Evolutionary conservation across 2,329 filamentous ascomycete genomes (phyloP).

Genomic region (Fusarium coffeatum): DNA sequence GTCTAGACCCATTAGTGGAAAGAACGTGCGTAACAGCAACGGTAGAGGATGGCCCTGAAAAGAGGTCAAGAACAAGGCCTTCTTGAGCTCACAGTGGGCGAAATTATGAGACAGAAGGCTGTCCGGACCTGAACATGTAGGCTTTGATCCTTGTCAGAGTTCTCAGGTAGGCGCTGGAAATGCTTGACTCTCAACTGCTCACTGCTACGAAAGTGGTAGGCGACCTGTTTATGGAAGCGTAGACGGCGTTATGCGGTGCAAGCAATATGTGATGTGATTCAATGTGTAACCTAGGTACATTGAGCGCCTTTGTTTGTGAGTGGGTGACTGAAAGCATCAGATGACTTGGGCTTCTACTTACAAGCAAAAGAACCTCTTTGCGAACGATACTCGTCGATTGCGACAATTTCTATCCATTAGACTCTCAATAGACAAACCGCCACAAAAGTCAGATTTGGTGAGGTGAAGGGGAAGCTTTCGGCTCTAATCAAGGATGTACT

Average conservation of each 20-base stretch:
- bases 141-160: conserved; percentile 24
- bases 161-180: neutral
- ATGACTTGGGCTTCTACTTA: neutral
- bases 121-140: conserved; percentile 16
- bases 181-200: conserved; percentile 26
- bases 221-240: conserved; percentile 4
- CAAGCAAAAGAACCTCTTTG: neutral
- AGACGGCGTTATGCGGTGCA: neutral
- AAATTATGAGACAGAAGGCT: conserved; percentile 40
- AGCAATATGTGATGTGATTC: conserved; percentile 12
- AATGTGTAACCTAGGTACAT: neutral
- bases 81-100: neutral
- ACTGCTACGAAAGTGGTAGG: conserved; percentile 25
- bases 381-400: neutral
- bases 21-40: neutral
- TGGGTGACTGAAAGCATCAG: conserved; percentile 3
- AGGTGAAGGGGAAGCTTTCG: neutral
- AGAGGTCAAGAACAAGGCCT: conserved; percentile 9
- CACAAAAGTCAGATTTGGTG: conserved; percentile 1
- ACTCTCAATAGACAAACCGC: conserved; percentile 6
- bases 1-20: neutral
- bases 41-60: conserved; percentile 30
- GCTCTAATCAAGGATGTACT: conserved; percentile 14
- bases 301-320: neutral
- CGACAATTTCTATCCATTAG: conserved; percentile 1